Evolutionary conservation across 192 early-diverging fungal species (phyloP), one percentile per base, ranked within the genome.

Genomic region (Pilobolus umbonatus): DNA sequence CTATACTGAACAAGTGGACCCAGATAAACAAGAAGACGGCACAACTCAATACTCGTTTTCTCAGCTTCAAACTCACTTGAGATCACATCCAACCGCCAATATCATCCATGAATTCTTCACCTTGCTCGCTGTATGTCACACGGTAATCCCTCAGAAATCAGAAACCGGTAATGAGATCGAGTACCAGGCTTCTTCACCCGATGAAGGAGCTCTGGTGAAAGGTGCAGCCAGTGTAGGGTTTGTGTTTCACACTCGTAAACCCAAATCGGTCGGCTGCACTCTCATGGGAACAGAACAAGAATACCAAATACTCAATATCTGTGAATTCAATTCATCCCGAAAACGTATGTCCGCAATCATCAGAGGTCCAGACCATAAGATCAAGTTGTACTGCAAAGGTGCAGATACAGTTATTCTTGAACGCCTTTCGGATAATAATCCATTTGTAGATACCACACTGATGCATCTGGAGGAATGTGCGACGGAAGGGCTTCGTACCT

Each of bases 241-340:
- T 66, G 71, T 72, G 24, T 92, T 92, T 51, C 81, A 83, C 43
- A 81, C 80, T 2, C 83, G 83, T 34, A 66, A 83, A 32, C 83
- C 83, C 22, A 80, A 79, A 24, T 80, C 77, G 22, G 76, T 85
- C 32, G 82, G 70, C 32, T 70, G 79, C 31, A 61, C 25, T 5
- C 70, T 77, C 32, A 68, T 67, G 25, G 67, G 63, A 2, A n/a
- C 53, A 12, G 80, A 80, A 30, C 17, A 66, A 35, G 93, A 96
- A 63, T 97, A 83, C 65, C 91, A 97, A 75, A 82, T 99, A 30
- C 76, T 99, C 26, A 92, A 94, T 59, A 90, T 97, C 64, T 93
- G 91, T 75, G 96, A 99, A 76, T 99, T 99, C 80, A 96, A 99
- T 71, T 93, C 90, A 50, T 96, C 95, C 19, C 81, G 96, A 43